A percentile compares a stretch with the other conserved stretches of the same genome.
These are phyloP conservation scores for Pythium biforme DNA, from an alignment of 352 stramenopile species.

Conservation along the genomic window DNA sequence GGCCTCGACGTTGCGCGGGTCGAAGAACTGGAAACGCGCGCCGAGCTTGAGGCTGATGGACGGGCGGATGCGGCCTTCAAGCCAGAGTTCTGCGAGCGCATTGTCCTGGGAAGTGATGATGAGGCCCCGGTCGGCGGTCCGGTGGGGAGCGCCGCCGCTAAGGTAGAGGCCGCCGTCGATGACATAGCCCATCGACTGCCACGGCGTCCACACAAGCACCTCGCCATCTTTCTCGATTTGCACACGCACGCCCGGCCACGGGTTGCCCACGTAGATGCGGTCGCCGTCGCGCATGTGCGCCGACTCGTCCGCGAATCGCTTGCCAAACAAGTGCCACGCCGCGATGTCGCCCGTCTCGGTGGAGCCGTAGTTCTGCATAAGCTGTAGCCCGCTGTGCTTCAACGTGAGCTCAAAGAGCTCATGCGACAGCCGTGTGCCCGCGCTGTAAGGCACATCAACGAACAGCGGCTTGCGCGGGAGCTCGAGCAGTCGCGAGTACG, in stretches of 20 bases:
- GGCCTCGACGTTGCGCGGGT: slow-evolving; percentile 17
- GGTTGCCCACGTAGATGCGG: slow-evolving; percentile 55
- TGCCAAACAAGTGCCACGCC: slow-evolving; percentile 56
- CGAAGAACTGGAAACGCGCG: slow-evolving; percentile 8
- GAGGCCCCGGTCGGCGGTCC: slow-evolving; percentile 59
- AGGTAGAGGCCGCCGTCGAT: slow-evolving; percentile 44
- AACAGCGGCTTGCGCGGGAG: slow-evolving; percentile 49
- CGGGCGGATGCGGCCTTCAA: slow-evolving; percentile 62
- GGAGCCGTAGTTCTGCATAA: slow-evolving; percentile 89
- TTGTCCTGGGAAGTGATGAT: slow-evolving; percentile 19
- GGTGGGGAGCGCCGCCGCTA: slow-evolving; percentile 38
- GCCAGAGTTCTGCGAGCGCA: slow-evolving; percentile 53
- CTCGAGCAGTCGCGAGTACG: slow-evolving; percentile 65
- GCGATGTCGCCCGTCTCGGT: slow-evolving; percentile 84
- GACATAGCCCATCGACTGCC: slow-evolving; percentile 79
- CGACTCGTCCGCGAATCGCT: slow-evolving; percentile 39
- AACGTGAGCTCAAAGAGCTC: slow-evolving; percentile 54
- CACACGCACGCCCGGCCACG: slow-evolving; percentile 69
- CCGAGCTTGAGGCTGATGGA: slow-evolving; percentile 23
- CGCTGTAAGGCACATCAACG: slow-evolving; percentile 72
- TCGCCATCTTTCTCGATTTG: slow-evolving; percentile 48
- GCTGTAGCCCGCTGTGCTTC: slow-evolving; percentile 51
- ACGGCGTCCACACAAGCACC: slow-evolving; percentile 76
- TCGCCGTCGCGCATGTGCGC: slow-evolving; percentile 38
- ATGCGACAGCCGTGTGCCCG: slow-evolving; percentile 55